A percentile compares a stretch with the other conserved stretches of the same genome.
These are phyloP conservation scores for Hanseniaspora opuntiae DNA, from an alignment of 805 yeast genomes.

Conservation along the genomic window DNA sequence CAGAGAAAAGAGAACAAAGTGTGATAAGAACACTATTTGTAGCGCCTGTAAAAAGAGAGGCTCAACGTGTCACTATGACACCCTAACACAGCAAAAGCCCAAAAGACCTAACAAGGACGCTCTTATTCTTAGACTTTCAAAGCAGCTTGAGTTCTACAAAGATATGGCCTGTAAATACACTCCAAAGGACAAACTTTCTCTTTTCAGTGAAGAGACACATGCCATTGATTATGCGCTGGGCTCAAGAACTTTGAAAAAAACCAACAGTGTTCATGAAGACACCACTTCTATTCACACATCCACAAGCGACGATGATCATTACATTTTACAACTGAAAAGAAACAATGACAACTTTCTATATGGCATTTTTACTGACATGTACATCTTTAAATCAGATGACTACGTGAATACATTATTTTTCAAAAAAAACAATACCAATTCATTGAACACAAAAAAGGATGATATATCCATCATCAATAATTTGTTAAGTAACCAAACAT, in stretches of 20 bases:
- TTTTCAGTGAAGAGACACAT: constrained; percentile 7
- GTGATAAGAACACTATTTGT: constrained; percentile 26
- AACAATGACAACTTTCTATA: not conserved
- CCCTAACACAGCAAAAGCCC: constrained; percentile 23
- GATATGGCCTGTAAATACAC: constrained; percentile 17
- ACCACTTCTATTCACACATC: no score
- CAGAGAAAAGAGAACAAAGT: constrained; percentile 24
- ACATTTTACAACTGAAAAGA: not conserved
- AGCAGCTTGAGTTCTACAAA: constrained; percentile 25
- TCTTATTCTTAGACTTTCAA: constrained; percentile 21
- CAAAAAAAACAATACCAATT: not conserved
- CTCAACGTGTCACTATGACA: constrained; percentile 23
- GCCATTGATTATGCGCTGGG: constrained; percentile 11
- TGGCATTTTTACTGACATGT: constrained; percentile 1
- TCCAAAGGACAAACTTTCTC: not conserved
- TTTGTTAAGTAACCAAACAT: not conserved
- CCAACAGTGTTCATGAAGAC: not conserved
- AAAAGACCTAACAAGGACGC: constrained; percentile 24
- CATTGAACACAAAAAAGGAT: not conserved
- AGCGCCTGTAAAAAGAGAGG: constrained; percentile 21
- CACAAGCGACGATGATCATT: not conserved
- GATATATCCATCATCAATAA: not conserved
- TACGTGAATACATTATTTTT: constrained; percentile 1
- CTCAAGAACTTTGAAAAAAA: constrained; percentile 1
- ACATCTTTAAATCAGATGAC: constrained; percentile 8